Evolutionary conservation across 192 early-diverging fungal species (phyloP), one percentile per base, ranked within the genome.

Genomic region (Entomortierella chlamydospora): DNA sequence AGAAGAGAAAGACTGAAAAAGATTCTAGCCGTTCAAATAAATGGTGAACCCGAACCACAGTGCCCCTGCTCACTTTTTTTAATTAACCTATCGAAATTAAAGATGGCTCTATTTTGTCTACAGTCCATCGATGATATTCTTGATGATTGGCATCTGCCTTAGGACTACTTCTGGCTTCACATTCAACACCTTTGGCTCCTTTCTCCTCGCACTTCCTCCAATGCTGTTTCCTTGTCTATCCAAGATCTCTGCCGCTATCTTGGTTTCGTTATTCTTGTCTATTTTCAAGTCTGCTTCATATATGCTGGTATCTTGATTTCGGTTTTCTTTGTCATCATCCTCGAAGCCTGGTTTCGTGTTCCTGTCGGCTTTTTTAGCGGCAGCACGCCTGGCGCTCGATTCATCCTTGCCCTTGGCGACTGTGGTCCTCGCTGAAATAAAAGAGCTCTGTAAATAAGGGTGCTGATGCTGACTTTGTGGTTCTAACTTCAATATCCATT

Each of bases 41-140:
- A 37, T 7, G 5, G 10, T 10, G 10, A 37, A 10, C 5, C 4
- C 34, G 10, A 37, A 37, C 10, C 34, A 7, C 34, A 7, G 34
- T 37, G 34, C 34, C 34, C 34, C 34, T 50, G 47, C 17, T 50
- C 47, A 50, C 4, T 9, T 22, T 22, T 50, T 22, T 50, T 50
- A 50, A 50, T 37, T 37, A 26, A 53, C 3, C n/a, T 49, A 25
- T 28, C 11, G n/a, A n/a, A n/a, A n/a, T n/a, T n/a, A n/a, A n/a
- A n/a, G n/a, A n/a, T 18, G 15, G 4, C 22, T 50, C 23, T 34
- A 7, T 37, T 37, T 37, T 4, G 34, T 37, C 53, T 69, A 79
- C 33, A 79, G 0, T 2, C 68, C 30, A 52, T 79, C 67, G 11
- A 70, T n/a, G 20, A 79, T 79, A 29, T 70, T 79, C 57, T 70